Conservation (phyloP, 1,284 basidiomycete species). For the Austropuccinia psidii region DNA sequence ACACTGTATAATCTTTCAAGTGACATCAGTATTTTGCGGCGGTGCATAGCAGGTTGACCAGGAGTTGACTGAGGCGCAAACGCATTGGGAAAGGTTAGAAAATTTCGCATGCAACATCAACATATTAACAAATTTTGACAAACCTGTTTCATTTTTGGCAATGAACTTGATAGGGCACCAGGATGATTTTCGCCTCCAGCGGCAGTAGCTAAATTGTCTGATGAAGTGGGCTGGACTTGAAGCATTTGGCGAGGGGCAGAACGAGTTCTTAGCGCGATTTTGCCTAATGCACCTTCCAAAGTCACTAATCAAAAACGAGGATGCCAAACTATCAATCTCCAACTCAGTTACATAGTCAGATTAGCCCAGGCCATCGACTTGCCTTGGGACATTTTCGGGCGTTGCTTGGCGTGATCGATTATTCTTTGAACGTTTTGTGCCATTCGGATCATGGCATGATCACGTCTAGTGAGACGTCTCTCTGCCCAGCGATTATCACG, state of each 20-base stretch:
- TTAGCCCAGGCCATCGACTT: not conserved
- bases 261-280: constrained; percentile 80
- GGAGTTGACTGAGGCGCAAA: constrained; percentile 53
- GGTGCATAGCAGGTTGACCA: constrained; percentile 65
- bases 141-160: constrained; percentile 40
- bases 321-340: constrained; percentile 33
- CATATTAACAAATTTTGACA: not conserved
- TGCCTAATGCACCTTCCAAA: constrained; percentile 91
- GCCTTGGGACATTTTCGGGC: constrained; percentile 43
- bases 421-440: constrained; percentile 94
- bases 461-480: constrained; percentile 49
- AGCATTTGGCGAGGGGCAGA: constrained; percentile 91
- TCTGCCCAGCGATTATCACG: constrained; percentile 62
- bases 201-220: constrained; percentile 29
- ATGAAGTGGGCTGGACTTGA: constrained; percentile 59
- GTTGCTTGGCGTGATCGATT: constrained; percentile 78
- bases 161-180: constrained; percentile 8
- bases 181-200: constrained; percentile 38
- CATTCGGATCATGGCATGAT: constrained; percentile 62
- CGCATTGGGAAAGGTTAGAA: constrained; percentile 40
- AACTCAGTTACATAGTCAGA: too few relatives aligned
- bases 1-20: constrained; percentile 81
- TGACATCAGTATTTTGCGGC: constrained; percentile 67
- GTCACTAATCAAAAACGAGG: constrained; percentile 54
- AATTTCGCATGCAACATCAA: not conserved